Conservation (phyloP, 257 asterid genomes). For the Plantago elongata region DNA sequence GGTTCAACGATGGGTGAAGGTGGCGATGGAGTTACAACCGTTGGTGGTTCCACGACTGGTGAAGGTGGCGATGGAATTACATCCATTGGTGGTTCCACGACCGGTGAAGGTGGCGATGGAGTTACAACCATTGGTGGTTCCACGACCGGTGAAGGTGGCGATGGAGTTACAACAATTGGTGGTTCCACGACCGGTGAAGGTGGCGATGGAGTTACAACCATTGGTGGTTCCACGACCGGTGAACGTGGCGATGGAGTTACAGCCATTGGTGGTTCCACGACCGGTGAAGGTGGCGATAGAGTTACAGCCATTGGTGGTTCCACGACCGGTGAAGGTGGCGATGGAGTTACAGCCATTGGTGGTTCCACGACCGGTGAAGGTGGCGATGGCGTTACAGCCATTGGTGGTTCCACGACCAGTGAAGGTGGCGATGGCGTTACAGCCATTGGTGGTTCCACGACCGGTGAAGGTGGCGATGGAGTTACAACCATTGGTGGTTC, state of each 20-base stretch:
- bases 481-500: conserved; percentile 17
- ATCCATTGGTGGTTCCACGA: neutral
- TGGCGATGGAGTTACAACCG: conserved; percentile 3
- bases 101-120: neutral
- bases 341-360: neutral
- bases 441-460: too few species aligned
- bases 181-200: too few species aligned
- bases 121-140: neutral
- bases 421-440: neutral
- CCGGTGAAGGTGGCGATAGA: neutral
- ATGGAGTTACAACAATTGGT: neutral
- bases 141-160: too few species aligned
- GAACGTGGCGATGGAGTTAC: neutral
- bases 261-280: neutral
- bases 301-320: neutral
- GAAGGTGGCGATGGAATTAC: neutral
- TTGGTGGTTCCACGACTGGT: conserved; percentile 8
- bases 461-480: conserved; percentile 3
- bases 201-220: too few species aligned
- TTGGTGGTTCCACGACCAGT: too few species aligned
- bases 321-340: conserved; percentile 4
- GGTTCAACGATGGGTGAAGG: conserved; percentile 15
- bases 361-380: conserved; percentile 6
- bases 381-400: conserved; percentile 4
- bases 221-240: too few species aligned